These are phyloP conservation scores for Paramecium octaurelia DNA, from an alignment of 73 alveolate genomes.

Conservation along the genomic window DNA sequence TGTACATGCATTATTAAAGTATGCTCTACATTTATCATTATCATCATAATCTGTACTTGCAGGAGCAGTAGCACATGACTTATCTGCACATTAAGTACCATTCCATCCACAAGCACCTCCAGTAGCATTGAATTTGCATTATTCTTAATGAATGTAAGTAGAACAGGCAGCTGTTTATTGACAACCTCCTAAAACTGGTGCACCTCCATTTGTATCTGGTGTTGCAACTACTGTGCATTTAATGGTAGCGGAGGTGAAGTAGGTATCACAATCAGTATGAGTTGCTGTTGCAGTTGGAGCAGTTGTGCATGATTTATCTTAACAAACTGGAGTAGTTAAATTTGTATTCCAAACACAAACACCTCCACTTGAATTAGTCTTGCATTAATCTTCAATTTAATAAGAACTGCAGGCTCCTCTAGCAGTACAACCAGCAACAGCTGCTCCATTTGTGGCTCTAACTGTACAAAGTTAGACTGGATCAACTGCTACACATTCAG, in stretches of 20 bases:
- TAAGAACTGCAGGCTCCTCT: neutral
- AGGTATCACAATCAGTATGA: neutral
- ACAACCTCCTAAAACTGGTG: neutral
- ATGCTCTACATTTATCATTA: neutral
- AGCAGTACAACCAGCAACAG: neutral
- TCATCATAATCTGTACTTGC: neutral
- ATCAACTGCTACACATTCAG: neutral
- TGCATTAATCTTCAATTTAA: neutral
- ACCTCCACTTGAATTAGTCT: neutral
- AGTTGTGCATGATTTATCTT: neutral
- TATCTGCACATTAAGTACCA: neutral
- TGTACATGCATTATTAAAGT: neutral
- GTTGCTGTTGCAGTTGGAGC: conserved; percentile 17
- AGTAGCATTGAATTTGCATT: neutral
- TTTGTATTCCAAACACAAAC: neutral
- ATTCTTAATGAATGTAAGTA: neutral
- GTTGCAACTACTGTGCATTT: neutral
- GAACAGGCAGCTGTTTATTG: neutral
- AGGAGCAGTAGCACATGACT: conserved; percentile 8
- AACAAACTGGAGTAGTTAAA: neutral
- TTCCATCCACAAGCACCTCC: neutral
- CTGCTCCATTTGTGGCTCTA: neutral
- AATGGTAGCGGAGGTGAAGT: neutral
- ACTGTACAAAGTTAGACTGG: neutral
- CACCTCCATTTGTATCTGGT: neutral